Evolutionary conservation across 78 protist species (phyloP).

Genomic region (Paratrimastix pyriformis): DNA sequence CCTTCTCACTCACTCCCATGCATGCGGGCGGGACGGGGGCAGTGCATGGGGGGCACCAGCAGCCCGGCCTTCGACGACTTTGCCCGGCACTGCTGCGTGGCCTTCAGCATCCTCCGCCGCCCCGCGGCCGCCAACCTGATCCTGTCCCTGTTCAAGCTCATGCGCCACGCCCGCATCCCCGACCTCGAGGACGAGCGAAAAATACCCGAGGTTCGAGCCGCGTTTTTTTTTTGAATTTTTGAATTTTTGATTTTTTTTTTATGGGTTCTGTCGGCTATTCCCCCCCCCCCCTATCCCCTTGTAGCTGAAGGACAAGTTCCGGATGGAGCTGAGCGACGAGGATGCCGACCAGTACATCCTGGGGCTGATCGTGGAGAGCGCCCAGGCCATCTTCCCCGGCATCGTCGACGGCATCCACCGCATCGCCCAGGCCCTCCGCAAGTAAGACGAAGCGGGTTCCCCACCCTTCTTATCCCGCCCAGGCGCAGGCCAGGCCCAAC

Average conservation of each 20-base stretch:
- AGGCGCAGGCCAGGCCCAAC: too few species aligned
- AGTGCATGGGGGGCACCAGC: conserved; percentile 10
- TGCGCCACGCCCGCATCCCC: conserved; percentile 7
- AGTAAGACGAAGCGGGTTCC: too few species aligned
- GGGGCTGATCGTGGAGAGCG: conserved; percentile 8
- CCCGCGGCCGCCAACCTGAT: neutral
- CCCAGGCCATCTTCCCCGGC: conserved; percentile 21
- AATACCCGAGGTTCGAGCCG: neutral
- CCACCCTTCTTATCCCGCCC: too few species aligned
- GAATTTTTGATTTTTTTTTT: neutral
- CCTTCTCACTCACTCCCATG: neutral
- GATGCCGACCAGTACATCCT: conserved; percentile 13
- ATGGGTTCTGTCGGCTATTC: neutral
- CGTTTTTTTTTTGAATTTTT: neutral
- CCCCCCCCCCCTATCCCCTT: neutral
- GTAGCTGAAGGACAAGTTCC: neutral
- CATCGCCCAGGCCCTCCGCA: conserved; percentile 10
- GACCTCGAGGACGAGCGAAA: neutral
- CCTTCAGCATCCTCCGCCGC: conserved; percentile 14
- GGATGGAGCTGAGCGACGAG: conserved; percentile 12
- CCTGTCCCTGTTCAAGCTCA: conserved; percentile 1
- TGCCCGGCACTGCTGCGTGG: conserved; percentile 7
- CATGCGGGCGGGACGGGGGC: too few species aligned
- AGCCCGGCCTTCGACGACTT: conserved; percentile 6
- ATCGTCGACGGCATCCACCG: conserved; percentile 23